A percentile compares a stretch with the other conserved stretches of the same genome.
Conservation (phyloP, 106 monocot genomes). For the Platanthera zijinensis region DNA sequence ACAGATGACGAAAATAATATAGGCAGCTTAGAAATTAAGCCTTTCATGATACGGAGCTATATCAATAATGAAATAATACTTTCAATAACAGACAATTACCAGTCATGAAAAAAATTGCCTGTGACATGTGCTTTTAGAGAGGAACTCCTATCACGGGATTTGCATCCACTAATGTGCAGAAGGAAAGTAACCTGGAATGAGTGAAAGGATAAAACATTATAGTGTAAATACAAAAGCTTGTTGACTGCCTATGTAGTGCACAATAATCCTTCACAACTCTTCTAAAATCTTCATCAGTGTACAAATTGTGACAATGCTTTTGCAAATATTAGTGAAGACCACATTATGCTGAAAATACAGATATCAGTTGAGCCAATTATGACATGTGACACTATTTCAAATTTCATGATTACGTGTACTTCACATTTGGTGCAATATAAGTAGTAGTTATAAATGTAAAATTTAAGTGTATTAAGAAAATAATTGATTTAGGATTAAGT, state of each 20-base stretch:
- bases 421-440: neutral
- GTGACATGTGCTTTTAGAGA: conserved; percentile 81
- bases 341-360: neutral
- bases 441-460: neutral
- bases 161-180: conserved; percentile 55
- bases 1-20: neutral
- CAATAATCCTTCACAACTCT: neutral
- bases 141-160: conserved; percentile 43
- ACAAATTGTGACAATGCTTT: neutral
- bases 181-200: conserved; percentile 51
- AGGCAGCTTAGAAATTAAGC: neutral
- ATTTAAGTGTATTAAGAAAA: no score
- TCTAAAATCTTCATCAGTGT: neutral
- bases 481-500: no score
- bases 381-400: neutral
- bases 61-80: neutral
- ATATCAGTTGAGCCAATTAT: neutral
- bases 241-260: neutral
- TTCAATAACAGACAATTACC: conserved; percentile 35
- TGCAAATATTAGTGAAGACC: neutral
- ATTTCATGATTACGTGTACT: neutral
- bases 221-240: neutral
- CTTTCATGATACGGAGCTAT: neutral
- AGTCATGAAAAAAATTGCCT: conserved; percentile 75
- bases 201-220: neutral